Conservation (phyloP, 306 rosid species). For the Bauhinia variegata region DNA sequence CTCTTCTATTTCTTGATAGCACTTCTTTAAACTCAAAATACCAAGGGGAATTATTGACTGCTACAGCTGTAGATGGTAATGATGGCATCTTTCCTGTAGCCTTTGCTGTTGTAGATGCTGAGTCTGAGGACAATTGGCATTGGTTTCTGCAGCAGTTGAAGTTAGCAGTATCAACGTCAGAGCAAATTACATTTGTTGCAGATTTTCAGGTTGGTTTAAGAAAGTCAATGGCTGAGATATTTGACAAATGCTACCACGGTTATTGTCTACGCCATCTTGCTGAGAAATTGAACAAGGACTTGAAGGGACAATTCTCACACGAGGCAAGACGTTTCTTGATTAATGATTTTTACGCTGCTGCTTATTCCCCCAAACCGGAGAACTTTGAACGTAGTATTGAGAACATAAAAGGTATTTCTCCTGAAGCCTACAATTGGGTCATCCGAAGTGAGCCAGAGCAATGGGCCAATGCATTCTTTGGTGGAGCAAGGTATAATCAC, state of each 20-base stretch:
- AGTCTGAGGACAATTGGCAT: constrained; percentile 85
- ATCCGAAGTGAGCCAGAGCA: constrained; percentile 78
- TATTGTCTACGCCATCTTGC: constrained; percentile 89
- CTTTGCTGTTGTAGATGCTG: constrained; percentile 87
- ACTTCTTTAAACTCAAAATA: constrained; percentile 85
- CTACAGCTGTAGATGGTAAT: constrained; percentile 82
- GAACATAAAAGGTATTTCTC: constrained; percentile 84
- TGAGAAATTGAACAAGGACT: constrained; percentile 84
- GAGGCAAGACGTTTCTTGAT: constrained; percentile 96
- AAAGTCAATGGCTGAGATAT: constrained; percentile 65
- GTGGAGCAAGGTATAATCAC: constrained; percentile 81
- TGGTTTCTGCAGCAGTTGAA: constrained; percentile 88
- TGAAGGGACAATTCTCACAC: constrained; percentile 94
- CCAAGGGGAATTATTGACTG: constrained; percentile 82
- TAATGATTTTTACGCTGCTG: constrained; percentile 86
- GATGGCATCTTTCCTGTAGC: constrained; percentile 89
- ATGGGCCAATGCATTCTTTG: constrained; percentile 87
- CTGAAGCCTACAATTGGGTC: constrained; percentile 91
- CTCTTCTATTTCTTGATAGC: constrained; percentile 86
- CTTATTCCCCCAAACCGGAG: constrained; percentile 72
- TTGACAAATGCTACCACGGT: constrained; percentile 74
- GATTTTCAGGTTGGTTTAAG: constrained; percentile 78
- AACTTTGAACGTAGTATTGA: constrained; percentile 68
- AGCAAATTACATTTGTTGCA: constrained; percentile 79
- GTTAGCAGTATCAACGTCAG: constrained; percentile 57